Percentiles rank a stretch among this genome's conserved stretches.
Conservation (phyloP, 768 basidiomycete genomes). For the Tulasnella sp. region DNA sequence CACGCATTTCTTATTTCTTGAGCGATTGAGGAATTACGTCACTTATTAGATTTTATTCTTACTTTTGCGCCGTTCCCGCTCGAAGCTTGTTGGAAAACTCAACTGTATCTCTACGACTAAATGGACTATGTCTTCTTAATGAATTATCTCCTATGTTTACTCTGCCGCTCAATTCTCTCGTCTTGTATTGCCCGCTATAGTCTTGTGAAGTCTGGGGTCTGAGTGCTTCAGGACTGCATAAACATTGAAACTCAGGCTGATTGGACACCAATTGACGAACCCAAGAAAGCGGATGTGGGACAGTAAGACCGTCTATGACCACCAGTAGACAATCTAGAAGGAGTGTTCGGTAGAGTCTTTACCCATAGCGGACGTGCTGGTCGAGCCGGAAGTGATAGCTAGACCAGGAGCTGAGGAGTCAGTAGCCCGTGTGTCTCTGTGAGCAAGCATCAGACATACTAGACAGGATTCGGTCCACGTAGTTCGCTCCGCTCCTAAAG, state of each 20-base stretch:
- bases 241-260: too few relatives aligned
- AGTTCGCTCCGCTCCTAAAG: conserved; percentile 77
- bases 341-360: conserved; percentile 83
- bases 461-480: conserved; percentile 75
- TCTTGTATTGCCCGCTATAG: too few relatives aligned
- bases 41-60: not conserved
- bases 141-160: not conserved
- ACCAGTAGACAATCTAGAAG: conserved; percentile 38
- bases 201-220: too few relatives aligned
- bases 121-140: not conserved
- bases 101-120: not conserved
- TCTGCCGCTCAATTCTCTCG: too few relatives aligned
- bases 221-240: too few relatives aligned
- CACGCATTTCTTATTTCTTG: not conserved
- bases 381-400: conserved; percentile 75
- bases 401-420: not conserved
- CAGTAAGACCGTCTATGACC: too few relatives aligned
- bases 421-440: not conserved
- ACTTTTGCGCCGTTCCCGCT: not conserved
- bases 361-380: conserved; percentile 72
- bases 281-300: too few relatives aligned
- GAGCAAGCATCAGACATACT: conserved; percentile 24
- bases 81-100: not conserved
- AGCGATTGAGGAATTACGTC: not conserved
- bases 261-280: too few relatives aligned